Evolutionary conservation across 768 basidiomycete genomes (phyloP), one percentile per base, ranked within the genome.

Genomic region (Lyophyllum semitale): DNA sequence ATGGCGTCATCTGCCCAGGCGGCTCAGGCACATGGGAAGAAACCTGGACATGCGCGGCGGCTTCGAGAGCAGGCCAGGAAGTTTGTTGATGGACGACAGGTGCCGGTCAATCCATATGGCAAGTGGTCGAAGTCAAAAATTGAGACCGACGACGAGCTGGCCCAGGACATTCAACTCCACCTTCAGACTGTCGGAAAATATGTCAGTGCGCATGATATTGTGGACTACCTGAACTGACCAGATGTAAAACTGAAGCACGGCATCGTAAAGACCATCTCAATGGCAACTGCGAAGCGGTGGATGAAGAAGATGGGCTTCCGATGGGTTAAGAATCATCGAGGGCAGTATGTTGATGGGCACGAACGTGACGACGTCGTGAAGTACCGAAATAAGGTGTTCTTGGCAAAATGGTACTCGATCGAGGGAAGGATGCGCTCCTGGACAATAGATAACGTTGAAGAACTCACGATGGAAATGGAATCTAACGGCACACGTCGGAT

Each of bases 351-450:
- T n/a, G n/a, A n/a, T n/a, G n/a, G n/a, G n/a, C n/a, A n/a, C n/a
- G n/a, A n/a, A n/a, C 38, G 61, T 0, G 51, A 54, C 1, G 70
- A 73, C 64, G 67, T 73, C 4, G 63, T 70, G 4, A 29, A 62
- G 0, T 71, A 72, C 51, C 54, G 55, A 4, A 53, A 70, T 35
- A 54, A 3, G 65, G 65, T 56, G 49, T 74, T 40, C 66, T 59
- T 33, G 30, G 33, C 17, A 57, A 57, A 59, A 15, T 27, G 12
- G 42, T 60, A 63, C 25, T 63, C 49, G 8, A 18, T 58, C 20
- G 37, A 59, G 29, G 33, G 11, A 17, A 48, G 46, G 4, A 61
- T 62, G 55, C 50, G 44, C 2, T 15, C 20, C 2, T 63, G 45
- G 55, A 68, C 44, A 54, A 57, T 54, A 55, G 66, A 12, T 60